These are phyloP conservation scores for Kwoniella mangroviensis DNA, from an alignment of 768 basidiomycete genomes.

Conservation along the genomic window DNA sequence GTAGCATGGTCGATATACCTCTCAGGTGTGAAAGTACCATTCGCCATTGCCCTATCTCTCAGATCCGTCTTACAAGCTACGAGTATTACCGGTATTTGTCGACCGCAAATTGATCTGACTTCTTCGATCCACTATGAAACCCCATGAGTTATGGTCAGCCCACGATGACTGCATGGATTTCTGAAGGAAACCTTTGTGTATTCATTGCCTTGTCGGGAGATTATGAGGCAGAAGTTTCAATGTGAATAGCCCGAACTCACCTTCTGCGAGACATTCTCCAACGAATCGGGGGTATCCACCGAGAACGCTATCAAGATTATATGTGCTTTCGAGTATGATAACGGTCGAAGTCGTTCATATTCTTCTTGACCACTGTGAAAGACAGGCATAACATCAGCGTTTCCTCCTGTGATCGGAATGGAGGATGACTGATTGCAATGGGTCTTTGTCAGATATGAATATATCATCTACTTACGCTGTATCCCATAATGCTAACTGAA, in stretches of 20 bases:
- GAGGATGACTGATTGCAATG: too few species aligned
- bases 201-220: not conserved
- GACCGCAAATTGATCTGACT: conserved; percentile 93
- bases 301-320: conserved; percentile 97
- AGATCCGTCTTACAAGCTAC: conserved; percentile 97
- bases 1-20: conserved; percentile 57
- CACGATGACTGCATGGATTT: not conserved
- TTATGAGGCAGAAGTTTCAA: not conserved
- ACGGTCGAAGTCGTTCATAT: conserved; percentile 95
- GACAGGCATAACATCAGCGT: not conserved
- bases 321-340: conserved; percentile 98
- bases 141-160: not conserved
- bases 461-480: conserved; percentile 75
- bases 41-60: conserved; percentile 61
- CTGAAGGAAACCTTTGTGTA: too few species aligned
- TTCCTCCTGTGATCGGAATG: too few species aligned
- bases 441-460: too few species aligned
- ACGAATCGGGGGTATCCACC: conserved; percentile 92
- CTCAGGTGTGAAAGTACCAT: conserved; percentile 43
- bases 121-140: conserved; percentile 92
- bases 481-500: conserved; percentile 97
- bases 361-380: conserved; percentile 87
- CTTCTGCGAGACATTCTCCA: conserved; percentile 94
- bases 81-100: conserved; percentile 87
- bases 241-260: conserved; percentile 58